These are phyloP conservation scores for Rhizopogon salebrosus DNA, from an alignment of 768 basidiomycete genomes.

Conservation along the genomic window DNA sequence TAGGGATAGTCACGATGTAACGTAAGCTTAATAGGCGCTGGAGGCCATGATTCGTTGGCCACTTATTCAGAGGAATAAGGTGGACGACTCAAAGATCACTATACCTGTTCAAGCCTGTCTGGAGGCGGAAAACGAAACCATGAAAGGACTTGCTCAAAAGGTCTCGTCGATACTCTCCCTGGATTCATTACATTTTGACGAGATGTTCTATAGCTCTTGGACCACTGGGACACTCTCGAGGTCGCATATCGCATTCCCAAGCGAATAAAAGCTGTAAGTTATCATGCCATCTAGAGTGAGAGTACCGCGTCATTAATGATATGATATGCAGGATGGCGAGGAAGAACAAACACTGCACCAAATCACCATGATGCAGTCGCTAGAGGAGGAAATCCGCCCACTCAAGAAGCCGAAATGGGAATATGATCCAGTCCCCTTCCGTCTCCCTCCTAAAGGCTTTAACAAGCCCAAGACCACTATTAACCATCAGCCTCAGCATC, in stretches of 20 bases:
- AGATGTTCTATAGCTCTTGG: constrained; percentile 52
- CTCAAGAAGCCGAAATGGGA: constrained; percentile 28
- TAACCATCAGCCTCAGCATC: background rate
- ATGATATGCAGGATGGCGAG: constrained; percentile 23
- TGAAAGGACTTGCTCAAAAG: constrained; percentile 57
- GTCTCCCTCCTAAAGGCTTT: background rate
- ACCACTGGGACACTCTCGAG: constrained; percentile 74
- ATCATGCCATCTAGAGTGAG: background rate
- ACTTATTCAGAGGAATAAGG: constrained; percentile 81
- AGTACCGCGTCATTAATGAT: background rate
- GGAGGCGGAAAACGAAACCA: constrained; percentile 48
- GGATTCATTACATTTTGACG: background rate
- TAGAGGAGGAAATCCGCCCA: constrained; percentile 24
- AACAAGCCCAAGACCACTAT: background rate
- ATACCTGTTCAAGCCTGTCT: constrained; percentile 53
- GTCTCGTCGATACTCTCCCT: constrained; percentile 32
- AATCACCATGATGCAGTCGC: constrained; percentile 14
- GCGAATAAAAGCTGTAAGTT: constrained; percentile 41
- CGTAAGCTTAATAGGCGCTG: constrained; percentile 39
- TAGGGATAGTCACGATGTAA: background rate
- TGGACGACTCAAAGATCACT: constrained; percentile 77
- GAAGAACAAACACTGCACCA: constrained; percentile 16
- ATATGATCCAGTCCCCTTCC: constrained; percentile 18
- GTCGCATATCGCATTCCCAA: constrained; percentile 87
- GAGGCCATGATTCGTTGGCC: constrained; percentile 77